Conservation (phyloP, 2,329 filamentous ascomycete species). For the Fulvia fulva region DNA sequence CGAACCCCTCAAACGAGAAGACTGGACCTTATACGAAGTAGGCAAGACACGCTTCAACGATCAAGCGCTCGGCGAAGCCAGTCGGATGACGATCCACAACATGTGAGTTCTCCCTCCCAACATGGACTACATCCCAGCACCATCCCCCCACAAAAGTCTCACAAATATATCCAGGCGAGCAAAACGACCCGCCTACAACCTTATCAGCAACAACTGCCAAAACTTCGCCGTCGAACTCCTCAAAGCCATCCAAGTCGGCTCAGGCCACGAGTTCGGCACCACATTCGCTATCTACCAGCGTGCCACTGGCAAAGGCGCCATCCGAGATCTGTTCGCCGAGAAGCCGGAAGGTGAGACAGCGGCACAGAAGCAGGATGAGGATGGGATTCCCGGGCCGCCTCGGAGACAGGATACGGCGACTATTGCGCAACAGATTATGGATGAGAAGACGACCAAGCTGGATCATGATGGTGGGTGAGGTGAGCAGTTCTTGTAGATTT, state of each 20-base stretch:
- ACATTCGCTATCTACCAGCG: conserved; percentile 17
- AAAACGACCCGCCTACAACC: conserved; percentile 17
- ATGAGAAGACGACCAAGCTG: conserved; percentile 19
- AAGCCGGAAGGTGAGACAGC: conserved; percentile 10
- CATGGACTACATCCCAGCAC: not conserved
- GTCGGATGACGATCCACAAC: conserved; percentile 18
- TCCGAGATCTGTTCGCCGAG: conserved; percentile 14
- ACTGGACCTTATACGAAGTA: conserved; percentile 18
- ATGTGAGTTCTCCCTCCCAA: conserved; percentile 9
- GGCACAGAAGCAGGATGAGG: conserved; percentile 10
- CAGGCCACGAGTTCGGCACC: conserved; percentile 15
- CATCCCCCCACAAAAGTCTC: not conserved
- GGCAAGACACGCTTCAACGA: conserved; percentile 20
- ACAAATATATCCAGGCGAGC: conserved; percentile 9
- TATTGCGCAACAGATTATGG: conserved; percentile 17
- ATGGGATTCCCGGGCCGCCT: conserved; percentile 6
- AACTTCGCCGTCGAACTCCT: conserved; percentile 19
- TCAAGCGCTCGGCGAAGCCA: conserved; percentile 15
- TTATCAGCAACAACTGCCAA: conserved; percentile 22
- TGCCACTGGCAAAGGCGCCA: conserved; percentile 15
- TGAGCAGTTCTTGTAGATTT: not conserved
- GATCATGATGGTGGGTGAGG: conserved; percentile 11
- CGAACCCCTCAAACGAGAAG: conserved; percentile 16
- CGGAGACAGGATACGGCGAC: conserved; percentile 13
- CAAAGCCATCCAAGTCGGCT: conserved; percentile 17